phyloP scores from a whole-genome alignment of 2,329 filamentous ascomycete genomes.

The Pseudopyrenochaeta lycopersici region DNA sequence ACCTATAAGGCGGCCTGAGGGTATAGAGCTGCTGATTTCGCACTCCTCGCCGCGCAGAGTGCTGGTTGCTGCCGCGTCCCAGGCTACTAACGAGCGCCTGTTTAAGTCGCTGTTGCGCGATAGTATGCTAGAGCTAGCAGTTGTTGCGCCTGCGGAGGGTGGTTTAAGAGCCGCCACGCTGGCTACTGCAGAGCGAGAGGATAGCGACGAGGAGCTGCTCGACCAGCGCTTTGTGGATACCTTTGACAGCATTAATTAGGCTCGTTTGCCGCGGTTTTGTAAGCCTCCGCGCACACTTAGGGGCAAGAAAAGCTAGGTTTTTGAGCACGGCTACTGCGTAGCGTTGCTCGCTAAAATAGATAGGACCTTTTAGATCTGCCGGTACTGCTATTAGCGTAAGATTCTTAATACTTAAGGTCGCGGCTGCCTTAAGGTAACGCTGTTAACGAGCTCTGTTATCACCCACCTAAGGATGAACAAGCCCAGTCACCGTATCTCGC shows the following conservation, averaged over 20 bases:
- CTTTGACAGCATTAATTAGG: slow-evolving; percentile 5
- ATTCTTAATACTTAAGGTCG: not conserved
- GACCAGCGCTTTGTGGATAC: not conserved
- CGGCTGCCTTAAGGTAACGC: not conserved
- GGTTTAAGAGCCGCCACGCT: no score
- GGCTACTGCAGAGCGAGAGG: no score
- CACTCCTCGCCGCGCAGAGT: no score
- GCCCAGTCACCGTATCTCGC: no score
- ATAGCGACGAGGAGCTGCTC: not conserved
- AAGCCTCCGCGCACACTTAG: not conserved
- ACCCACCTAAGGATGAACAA: not conserved
- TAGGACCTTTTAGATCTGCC: not conserved
- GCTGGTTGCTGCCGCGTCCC: no score
- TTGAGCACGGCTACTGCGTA: slow-evolving; percentile 1
- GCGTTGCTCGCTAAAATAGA: not conserved
- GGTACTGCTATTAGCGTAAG: slow-evolving; percentile 4
- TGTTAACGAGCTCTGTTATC: not conserved
- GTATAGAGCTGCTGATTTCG: no score
- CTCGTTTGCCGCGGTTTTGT: not conserved
- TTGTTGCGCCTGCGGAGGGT: no score
- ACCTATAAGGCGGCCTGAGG: no score
- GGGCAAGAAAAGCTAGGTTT: not conserved
- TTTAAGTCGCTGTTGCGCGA: no score
- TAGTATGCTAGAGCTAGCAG: no score
- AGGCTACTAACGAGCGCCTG: no score